Percentiles rank a stretch among this genome's conserved stretches.
Conservation (phyloP, 495 filamentous ascomycete species). For the Ramalina intermedia region DNA sequence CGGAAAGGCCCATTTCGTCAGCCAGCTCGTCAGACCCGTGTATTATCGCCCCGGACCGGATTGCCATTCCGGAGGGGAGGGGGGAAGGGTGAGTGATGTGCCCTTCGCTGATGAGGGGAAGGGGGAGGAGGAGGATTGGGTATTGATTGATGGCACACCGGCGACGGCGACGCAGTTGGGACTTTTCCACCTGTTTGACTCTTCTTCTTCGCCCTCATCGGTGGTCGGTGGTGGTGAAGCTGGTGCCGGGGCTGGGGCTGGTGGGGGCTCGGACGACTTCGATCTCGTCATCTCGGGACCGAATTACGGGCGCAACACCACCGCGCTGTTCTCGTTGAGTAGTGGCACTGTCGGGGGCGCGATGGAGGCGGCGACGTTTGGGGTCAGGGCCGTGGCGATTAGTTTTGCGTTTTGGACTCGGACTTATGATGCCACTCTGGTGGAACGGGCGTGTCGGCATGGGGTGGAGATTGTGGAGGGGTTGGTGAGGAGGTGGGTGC, state of each 20-base stretch:
- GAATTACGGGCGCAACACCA: slow-evolving; percentile 91
- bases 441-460: slow-evolving; percentile 55
- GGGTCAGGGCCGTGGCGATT: slow-evolving; percentile 61
- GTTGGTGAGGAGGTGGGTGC: slow-evolving; percentile 53
- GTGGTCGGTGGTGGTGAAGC: neutral
- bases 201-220: neutral
- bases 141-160: slow-evolving; percentile 79
- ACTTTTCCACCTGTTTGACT: slow-evolving; percentile 66
- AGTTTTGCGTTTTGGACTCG: slow-evolving; percentile 76
- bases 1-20: slow-evolving; percentile 89
- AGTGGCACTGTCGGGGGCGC: slow-evolving; percentile 85
- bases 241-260: too few relatives aligned
- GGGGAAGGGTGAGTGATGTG: neutral
- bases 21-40: slow-evolving; percentile 68
- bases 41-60: slow-evolving; percentile 65
- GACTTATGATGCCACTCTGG: slow-evolving; percentile 64
- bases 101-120: neutral
- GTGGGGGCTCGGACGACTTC: slow-evolving; percentile 17
- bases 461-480: slow-evolving; percentile 65
- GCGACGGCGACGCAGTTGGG: slow-evolving; percentile 80
- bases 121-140: slow-evolving; percentile 66
- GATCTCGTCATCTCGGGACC: slow-evolving; percentile 84
- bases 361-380: slow-evolving; percentile 81
- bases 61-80: slow-evolving; percentile 15
- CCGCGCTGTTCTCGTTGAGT: slow-evolving; percentile 77